phyloP scores from a whole-genome alignment of 2,329 filamentous ascomycete genomes.

The Phialemonium atrogriseum region DNA sequence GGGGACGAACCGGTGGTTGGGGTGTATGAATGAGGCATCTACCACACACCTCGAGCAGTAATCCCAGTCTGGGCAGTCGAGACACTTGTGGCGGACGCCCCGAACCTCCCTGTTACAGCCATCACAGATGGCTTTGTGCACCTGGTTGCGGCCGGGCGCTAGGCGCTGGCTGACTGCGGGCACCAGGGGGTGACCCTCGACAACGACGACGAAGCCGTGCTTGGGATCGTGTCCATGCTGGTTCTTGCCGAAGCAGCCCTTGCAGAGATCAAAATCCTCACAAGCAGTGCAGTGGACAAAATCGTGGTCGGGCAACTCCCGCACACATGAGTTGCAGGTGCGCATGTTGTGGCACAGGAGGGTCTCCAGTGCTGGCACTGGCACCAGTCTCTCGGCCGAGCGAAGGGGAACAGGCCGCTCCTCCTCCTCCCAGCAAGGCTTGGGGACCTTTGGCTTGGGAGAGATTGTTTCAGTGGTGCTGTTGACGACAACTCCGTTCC shows the following conservation, averaged over 20 bases:
- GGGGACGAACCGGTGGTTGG: conserved; percentile 79
- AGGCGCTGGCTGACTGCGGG: conserved; percentile 59
- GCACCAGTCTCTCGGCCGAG: conserved; percentile 11
- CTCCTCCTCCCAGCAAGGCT: not conserved
- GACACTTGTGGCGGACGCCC: conserved; percentile 91
- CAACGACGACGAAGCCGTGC: conserved; percentile 68
- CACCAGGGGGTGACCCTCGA: conserved; percentile 53
- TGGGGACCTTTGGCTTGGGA: conserved; percentile 45
- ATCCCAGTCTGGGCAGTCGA: conserved; percentile 96
- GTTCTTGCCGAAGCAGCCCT: conserved; percentile 65
- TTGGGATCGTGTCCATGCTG: conserved; percentile 86
- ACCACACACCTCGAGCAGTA: conserved; percentile 74
- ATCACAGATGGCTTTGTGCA: conserved; percentile 88
- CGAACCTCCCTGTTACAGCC: conserved; percentile 83
- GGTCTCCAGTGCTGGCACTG: conserved; percentile 14
- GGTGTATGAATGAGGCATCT: conserved; percentile 61
- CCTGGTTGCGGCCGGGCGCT: conserved; percentile 68
- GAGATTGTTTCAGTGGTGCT: conserved; percentile 78
- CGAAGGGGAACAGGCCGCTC: conserved; percentile 4
- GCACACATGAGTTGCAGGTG: conserved; percentile 61
- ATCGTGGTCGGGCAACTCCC: conserved; percentile 64
- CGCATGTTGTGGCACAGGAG: conserved; percentile 34
- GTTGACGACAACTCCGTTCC: conserved; percentile 69
- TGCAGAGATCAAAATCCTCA: conserved; percentile 88
- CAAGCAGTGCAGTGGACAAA: conserved; percentile 83